A percentile compares a stretch with the other conserved stretches of the same genome.
These are phyloP conservation scores for Hansenula sp. DNA, from an alignment of 1,139 yeast genomes.

Conservation along the genomic window DNA sequence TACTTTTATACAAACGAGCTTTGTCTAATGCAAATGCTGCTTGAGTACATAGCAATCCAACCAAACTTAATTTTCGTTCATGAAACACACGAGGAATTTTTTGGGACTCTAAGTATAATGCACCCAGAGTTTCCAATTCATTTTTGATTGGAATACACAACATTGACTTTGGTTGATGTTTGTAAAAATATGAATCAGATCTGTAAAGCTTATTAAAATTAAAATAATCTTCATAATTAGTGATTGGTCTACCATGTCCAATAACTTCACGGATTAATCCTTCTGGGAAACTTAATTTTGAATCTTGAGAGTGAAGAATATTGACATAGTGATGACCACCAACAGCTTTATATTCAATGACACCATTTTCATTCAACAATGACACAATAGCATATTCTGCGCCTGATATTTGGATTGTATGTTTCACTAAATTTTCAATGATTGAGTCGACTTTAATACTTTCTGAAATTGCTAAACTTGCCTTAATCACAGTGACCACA, in stretches of 20 bases:
- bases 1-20: slow-evolving; percentile 42
- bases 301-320: slow-evolving; percentile 5
- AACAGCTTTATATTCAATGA: slow-evolving; percentile 36
- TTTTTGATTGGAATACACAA: slow-evolving; percentile 46
- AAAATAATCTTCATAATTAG: slow-evolving; percentile 34
- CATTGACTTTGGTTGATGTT: slow-evolving; percentile 33
- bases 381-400: slow-evolving; percentile 46
- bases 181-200: slow-evolving; percentile 39
- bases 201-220: slow-evolving; percentile 34
- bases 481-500: slow-evolving; percentile 25
- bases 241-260: slow-evolving; percentile 35
- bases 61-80: slow-evolving; percentile 35
- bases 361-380: slow-evolving; percentile 32
- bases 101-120: slow-evolving; percentile 42
- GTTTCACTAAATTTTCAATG: slow-evolving; percentile 35
- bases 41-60: slow-evolving; percentile 46
- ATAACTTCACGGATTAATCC: slow-evolving; percentile 37
- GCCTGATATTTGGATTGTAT: slow-evolving; percentile 37
- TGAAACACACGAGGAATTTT: slow-evolving; percentile 26
- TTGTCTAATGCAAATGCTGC: slow-evolving; percentile 52
- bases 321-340: slow-evolving; percentile 34
- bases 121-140: slow-evolving; percentile 41
- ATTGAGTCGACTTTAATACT: slow-evolving; percentile 38
- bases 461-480: slow-evolving; percentile 48
- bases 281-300: slow-evolving; percentile 40